These are phyloP conservation scores for Phragmites australis DNA, from an alignment of 176 grass and related monocot species.

Conservation along the genomic window DNA sequence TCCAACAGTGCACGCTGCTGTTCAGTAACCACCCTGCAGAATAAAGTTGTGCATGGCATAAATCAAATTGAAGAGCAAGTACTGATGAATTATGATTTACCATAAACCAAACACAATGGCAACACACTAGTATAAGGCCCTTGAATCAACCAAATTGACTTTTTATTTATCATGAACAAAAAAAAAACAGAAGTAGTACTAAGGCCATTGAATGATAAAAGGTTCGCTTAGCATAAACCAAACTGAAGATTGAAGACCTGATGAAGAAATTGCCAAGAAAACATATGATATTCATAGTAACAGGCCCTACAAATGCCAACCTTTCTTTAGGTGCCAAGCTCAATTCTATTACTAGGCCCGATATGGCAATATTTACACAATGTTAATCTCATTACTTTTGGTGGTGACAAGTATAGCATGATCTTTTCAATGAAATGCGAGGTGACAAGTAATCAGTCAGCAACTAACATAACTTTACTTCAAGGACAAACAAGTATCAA, in stretches of 20 bases:
- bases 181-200: background rate
- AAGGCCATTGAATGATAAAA: background rate
- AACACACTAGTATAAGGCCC: background rate
- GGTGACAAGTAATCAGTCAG: constrained; percentile 5
- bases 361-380: background rate
- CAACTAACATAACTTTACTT: background rate
- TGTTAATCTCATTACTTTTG: background rate
- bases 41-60: background rate
- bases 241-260: background rate
- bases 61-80: constrained; percentile 16
- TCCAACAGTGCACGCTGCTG: constrained; percentile 76
- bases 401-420: constrained; percentile 8
- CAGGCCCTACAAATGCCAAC: too few relatives aligned
- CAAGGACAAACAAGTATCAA: constrained; percentile 7
- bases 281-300: background rate
- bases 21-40: constrained; percentile 74
- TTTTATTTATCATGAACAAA: background rate
- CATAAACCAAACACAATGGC: background rate
- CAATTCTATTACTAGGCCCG: background rate
- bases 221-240: background rate
- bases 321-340: too few relatives aligned
- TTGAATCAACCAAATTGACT: constrained; percentile 25
- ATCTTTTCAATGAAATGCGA: background rate
- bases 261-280: constrained; percentile 10
- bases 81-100: background rate